Percentiles rank a stretch among this genome's conserved stretches.
These are phyloP conservation scores for Backusella liffmaniae DNA, from an alignment of 192 early-diverging fungal species.

Conservation along the genomic window DNA sequence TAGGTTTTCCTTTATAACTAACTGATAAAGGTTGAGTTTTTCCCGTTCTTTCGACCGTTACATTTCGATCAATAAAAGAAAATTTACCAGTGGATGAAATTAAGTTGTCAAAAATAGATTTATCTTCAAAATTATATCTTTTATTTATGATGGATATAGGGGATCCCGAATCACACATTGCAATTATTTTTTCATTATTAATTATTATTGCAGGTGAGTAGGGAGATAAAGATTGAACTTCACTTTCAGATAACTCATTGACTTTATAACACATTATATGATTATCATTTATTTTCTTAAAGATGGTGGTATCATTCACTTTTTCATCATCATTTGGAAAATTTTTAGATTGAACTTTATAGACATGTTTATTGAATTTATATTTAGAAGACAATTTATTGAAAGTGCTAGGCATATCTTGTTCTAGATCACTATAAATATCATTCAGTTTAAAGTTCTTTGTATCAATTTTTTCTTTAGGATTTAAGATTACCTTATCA, in stretches of 20 bases:
- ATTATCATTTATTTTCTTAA: background rate
- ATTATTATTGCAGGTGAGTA: background rate
- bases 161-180: background rate
- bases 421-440: background rate
- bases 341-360: background rate
- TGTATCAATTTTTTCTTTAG: background rate
- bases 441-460: background rate
- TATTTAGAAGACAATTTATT: background rate
- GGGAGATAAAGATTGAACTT: background rate
- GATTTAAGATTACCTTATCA: background rate
- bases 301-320: background rate
- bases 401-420: background rate
- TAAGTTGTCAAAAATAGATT: background rate
- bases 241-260: background rate
- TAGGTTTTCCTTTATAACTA: background rate
- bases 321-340: background rate
- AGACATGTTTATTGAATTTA: background rate
- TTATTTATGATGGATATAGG: background rate
- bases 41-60: background rate
- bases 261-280: background rate
- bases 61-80: background rate
- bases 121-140: background rate
- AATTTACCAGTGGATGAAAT: background rate
- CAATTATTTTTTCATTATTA: background rate
- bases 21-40: background rate